Base-by-base conservation (phyloP, 1,284 basidiomycete species). In the Moesziomyces aphidis region DNA sequence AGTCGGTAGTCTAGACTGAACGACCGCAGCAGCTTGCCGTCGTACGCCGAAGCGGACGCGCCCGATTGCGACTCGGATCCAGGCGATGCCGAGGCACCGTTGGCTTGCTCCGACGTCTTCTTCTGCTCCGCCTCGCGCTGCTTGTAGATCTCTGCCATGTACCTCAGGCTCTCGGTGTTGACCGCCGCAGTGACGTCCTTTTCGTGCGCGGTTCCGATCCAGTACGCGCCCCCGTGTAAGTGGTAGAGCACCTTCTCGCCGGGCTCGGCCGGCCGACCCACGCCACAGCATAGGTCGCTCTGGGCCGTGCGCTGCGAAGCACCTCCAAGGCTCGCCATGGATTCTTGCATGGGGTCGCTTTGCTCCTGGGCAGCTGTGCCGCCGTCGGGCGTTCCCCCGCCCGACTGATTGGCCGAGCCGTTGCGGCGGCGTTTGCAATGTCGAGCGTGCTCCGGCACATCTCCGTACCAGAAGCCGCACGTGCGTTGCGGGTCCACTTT, bases 1-100 rank as follows among this genome's bases (percentile, higher is more conserved):
- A 84, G 60, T 19, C 82, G 56, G 53, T 82, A 83, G 61, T 83
- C 82, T 17, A 83, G 53, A 28, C 74, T 76, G 61, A 83, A 83
- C 3, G 80, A 59, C 15, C 81, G 77, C 15, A 67, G 57, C 21
- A 67, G 55, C 59, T 71, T 77, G 55, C 69, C 69, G 0, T 51
- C 39, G 46, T 50, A 56, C 9, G 60, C 34, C 2, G 61, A 48
- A 21, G 60, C 51, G 3, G 47, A 19, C 1, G 44, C 15, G 10
- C 24, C 24, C 26, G 50, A 47, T 4, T 45, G 42, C 11, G 44
- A 58, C 4, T 23, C 45, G 21, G 61, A 46, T 17, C 15, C 23
- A 0, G 67, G 59, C 8, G 66, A 58, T 0, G 60, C 50, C 6
- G 66, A 68, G 2, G 53, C 52, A 5, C 26, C 36, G 39, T n/a